Evolutionary conservation across 345 rosid species (phyloP), one percentile per base, ranked within the genome.

Genomic region (Eucalyptus decipiens): DNA sequence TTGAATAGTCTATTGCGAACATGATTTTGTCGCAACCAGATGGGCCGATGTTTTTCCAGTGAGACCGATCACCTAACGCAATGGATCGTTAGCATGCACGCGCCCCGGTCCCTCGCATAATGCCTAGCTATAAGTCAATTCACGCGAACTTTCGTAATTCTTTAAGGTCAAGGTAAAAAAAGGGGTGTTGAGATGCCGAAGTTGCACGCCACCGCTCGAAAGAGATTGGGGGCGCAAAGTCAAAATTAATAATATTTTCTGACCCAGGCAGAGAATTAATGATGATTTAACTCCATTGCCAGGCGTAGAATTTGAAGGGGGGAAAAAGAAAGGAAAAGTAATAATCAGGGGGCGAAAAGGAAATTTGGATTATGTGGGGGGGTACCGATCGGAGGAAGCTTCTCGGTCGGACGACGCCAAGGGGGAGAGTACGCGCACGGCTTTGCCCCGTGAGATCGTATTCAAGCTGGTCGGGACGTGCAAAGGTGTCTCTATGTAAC

Each of bases 111-210:
- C 42, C 42, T 9, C 4, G 18, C 11, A 9, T 56, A 23, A 23
- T 4, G 5, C 62, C 7, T 56, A 26, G 30, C 3, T 26, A 4
- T 21, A 56, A 56, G 62, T 56, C 62, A 11, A 56, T 10, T 9
- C 30, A 9, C 6, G 62, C 30, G 14, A 24, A 56, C 1, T 9
- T 56, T 56, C 0, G 3, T 24, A 56, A 56, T 0, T 56, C 30
- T 56, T 52, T 56, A 5, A 24, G 62, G 62, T 56, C 62, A 56
- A 56, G 30, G 62, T 26, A 9, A 2, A 24, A 9, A 10, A 56
- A n/a, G n/a, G 62, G 12, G 62, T 10, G 30, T 56, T 0, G 62
- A 24, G 30, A 4, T 10, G 62, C 30, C 2, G 62, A 56, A 56
- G 62, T 24, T 56, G 62, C 62, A 56, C 62, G 62, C 30, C 62